Evolutionary conservation across 1,284 basidiomycete genomes (phyloP).

Genomic region (Athelia sp.): DNA sequence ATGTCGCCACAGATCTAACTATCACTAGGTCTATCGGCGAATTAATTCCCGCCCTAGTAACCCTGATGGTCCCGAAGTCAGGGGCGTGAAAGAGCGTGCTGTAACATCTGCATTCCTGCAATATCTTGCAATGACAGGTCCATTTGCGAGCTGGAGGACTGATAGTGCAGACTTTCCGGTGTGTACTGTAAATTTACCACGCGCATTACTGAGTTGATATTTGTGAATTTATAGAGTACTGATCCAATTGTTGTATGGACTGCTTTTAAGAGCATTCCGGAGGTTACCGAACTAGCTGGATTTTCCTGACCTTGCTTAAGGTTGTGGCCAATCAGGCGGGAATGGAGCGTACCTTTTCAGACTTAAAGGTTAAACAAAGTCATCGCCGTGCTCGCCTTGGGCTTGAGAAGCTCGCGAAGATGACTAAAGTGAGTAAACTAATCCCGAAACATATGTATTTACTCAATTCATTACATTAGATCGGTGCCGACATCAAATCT

Average conservation of each 20-base stretch:
- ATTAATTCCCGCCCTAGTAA: neutral
- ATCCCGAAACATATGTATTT: neutral
- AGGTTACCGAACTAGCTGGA: constrained; percentile 6
- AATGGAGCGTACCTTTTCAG: constrained; percentile 7
- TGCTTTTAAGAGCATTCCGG: neutral
- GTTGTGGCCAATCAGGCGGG: constrained; percentile 6
- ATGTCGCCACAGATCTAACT: neutral
- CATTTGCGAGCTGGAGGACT: constrained; percentile 3
- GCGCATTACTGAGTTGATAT: neutral
- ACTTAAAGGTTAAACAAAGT: constrained; percentile 8
- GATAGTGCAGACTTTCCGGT: constrained; percentile 1
- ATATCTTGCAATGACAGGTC: neutral
- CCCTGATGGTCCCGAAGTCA: neutral
- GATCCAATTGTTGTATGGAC: constrained; percentile 6
- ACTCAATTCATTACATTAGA: neutral
- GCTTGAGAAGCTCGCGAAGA: constrained; percentile 5
- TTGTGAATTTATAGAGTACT: constrained; percentile 1
- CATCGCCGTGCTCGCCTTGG: constrained; percentile 5
- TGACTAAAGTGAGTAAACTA: constrained; percentile 4
- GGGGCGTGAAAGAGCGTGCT: neutral
- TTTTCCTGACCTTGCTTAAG: constrained; percentile 5
- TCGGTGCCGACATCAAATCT: neutral
- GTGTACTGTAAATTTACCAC: neutral
- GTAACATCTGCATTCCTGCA: constrained; percentile 1
- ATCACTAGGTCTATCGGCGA: neutral